phyloP scores from a whole-genome alignment of 768 basidiomycete species.

The Hortiboletus campestris region DNA sequence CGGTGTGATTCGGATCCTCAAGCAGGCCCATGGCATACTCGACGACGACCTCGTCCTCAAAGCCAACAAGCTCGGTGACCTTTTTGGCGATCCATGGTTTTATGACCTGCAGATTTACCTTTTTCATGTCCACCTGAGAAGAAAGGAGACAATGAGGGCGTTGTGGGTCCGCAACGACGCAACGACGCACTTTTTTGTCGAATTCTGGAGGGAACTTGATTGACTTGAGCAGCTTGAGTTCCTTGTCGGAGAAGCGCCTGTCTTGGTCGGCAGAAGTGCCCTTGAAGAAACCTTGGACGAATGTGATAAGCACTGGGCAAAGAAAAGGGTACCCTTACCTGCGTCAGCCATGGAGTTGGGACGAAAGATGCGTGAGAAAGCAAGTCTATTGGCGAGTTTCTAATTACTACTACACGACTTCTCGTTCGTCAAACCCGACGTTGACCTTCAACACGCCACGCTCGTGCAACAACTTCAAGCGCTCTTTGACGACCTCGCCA shows the following conservation, averaged over 20 bases:
- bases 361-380: conserved; percentile 23
- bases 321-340: conserved; percentile 30
- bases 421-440: conserved; percentile 33
- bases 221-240: conserved; percentile 79
- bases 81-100: conserved; percentile 95
- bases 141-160: background rate
- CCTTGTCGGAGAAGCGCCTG: conserved; percentile 93
- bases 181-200: conserved; percentile 67
- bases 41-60: conserved; percentile 96
- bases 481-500: conserved; percentile 24
- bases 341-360: conserved; percentile 54
- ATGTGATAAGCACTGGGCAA: conserved; percentile 8
- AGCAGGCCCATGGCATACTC: conserved; percentile 95
- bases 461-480: conserved; percentile 18
- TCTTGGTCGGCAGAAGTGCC: conserved; percentile 90
- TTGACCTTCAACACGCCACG: conserved; percentile 29
- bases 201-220: conserved; percentile 92
- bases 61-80: conserved; percentile 83
- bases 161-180: background rate
- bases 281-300: conserved; percentile 73
- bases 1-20: conserved; percentile 83
- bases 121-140: conserved; percentile 84
- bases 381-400: background rate
- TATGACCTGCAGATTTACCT: conserved; percentile 91
- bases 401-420: conserved; percentile 20